Conservation (phyloP, 1,139 yeast species). For the Pichia sp. region DNA sequence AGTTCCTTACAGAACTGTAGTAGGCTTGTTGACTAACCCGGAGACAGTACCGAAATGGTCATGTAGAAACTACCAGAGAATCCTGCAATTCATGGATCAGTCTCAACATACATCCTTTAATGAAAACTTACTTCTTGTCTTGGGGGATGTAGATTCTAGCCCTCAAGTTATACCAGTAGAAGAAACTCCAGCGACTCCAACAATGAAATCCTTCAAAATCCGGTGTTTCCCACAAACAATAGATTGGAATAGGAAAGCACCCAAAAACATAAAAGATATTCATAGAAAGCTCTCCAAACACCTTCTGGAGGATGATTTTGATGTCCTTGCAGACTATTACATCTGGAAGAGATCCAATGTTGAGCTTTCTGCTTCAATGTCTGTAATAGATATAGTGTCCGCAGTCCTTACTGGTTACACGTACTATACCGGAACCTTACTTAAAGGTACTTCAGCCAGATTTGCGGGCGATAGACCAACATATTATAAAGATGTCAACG, state of each 20-base stretch:
- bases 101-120: too few relatives aligned
- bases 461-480: too few relatives aligned
- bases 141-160: too few relatives aligned
- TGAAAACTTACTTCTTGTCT: too few relatives aligned
- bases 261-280: neutral
- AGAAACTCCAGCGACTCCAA: too few relatives aligned
- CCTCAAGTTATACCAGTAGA: too few relatives aligned
- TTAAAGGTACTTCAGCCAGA: too few relatives aligned
- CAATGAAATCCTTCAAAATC: too few relatives aligned
- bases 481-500: too few relatives aligned
- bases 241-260: neutral
- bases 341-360: slow-evolving; percentile 2
- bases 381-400: slow-evolving; percentile 1
- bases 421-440: neutral
- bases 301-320: slow-evolving; percentile 3
- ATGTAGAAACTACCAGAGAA: neutral
- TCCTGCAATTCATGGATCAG: neutral
- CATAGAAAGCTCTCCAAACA: neutral
- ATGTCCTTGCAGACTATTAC: slow-evolving; percentile 2
- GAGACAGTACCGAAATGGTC: neutral
- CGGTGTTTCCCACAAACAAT: too few relatives aligned
- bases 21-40: neutral
- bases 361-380: neutral
- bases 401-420: slow-evolving; percentile 4
- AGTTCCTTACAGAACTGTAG: neutral